Evolutionary conservation across 1,139 yeast species (phyloP), one percentile per base, ranked within the genome.

Genomic region (Scheffersomyces illinoinensis): DNA sequence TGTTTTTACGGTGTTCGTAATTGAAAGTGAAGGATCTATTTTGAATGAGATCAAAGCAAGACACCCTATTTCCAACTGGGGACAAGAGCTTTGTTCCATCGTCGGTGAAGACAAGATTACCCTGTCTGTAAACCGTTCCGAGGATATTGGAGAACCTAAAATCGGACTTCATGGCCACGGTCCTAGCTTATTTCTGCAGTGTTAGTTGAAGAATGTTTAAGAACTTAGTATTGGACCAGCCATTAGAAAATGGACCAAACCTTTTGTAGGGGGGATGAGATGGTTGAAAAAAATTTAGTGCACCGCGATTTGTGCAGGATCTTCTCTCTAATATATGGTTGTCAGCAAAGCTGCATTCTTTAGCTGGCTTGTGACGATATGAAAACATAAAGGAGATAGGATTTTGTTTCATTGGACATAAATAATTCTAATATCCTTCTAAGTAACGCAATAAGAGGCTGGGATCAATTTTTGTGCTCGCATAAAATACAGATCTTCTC

Each of bases 81-180:
- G 96, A 89, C 56, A 95, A 78, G 47, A 95, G 79, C 60, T 85
- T 84, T 18, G 90, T 87, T 1, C 99, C 99, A 71, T 93, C 98
- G 2, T 89, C 86, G 1, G 96, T 88, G 76, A 89, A 95, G n/a
- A 89, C 82, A 48, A 95, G 77, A 73, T 95, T 93, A 20, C 98
- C 99, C 68, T 90, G 91, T 58, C 96, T 82, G 71, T 95, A 95
- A 7, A 95, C 99, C 0, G 99, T 93, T 39, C 99, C 99, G 66
- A 95, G 78, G 54, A 95, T 81, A 75, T 95, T 95, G 53, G 97
- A 88, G 68, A 95, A 90, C 83, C 79, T 75, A 69, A 77, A 79
- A 67, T 79, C 82, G 43, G 84, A 78, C 70, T 79, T 81, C 85
- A 81, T 81, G 54, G 49, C 33, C 39, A 17, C 7, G 2, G n/a